Evolutionary conservation across 2,329 filamentous ascomycete species (phyloP).

Genomic region (Clonostachys rosea): DNA sequence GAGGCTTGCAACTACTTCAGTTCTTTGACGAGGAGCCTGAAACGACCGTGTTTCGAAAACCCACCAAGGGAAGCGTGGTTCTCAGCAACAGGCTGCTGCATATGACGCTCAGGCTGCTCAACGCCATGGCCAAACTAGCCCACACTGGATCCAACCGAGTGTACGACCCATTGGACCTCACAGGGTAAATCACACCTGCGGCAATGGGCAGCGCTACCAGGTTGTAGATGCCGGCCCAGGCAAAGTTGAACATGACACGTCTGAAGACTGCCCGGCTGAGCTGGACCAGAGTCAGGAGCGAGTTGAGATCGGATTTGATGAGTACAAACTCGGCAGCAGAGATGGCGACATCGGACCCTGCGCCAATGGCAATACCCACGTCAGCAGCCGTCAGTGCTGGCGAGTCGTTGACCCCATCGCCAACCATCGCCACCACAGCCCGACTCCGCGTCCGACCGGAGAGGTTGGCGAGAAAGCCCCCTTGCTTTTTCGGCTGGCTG

Average conservation of each 20-base stretch:
- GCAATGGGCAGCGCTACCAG: constrained; percentile 59
- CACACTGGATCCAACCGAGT: constrained; percentile 36
- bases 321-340: constrained; percentile 63
- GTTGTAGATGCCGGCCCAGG: constrained; percentile 65
- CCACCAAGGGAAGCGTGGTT: constrained; percentile 30
- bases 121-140: constrained; percentile 52
- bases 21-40: no score
- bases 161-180: constrained; percentile 31
- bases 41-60: constrained; percentile 15
- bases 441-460: constrained; percentile 10
- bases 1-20: no score
- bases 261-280: constrained; percentile 58
- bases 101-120: constrained; percentile 61
- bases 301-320: constrained; percentile 47
- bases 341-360: constrained; percentile 64
- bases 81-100: constrained; percentile 54
- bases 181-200: constrained; percentile 60
- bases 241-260: constrained; percentile 64
- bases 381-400: constrained; percentile 63
- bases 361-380: constrained; percentile 64
- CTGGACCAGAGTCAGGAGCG: constrained; percentile 54
- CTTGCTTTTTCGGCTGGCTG: constrained; percentile 6
- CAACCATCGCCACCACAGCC: constrained; percentile 62
- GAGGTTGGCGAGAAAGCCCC: constrained; percentile 6
- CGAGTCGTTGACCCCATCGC: constrained; percentile 67